Conservation (phyloP, 306 rosid species). For the Corylus americana region DNA sequence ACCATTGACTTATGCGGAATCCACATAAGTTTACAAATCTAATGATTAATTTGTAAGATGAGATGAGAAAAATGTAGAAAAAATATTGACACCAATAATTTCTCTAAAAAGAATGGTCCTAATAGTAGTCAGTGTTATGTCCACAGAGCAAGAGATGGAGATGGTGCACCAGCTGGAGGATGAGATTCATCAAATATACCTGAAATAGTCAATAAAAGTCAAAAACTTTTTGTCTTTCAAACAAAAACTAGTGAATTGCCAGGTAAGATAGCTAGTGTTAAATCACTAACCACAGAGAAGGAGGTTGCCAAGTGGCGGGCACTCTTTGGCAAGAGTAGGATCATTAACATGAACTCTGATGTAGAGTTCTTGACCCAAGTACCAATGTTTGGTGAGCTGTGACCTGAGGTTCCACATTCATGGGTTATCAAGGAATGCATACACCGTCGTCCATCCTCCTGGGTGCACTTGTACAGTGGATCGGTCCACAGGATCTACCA, state of each 20-base stretch:
- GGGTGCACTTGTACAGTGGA: constrained; percentile 71
- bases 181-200: background rate
- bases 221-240: background rate
- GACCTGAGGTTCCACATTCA: constrained; percentile 94
- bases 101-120: background rate
- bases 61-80: too few species aligned
- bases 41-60: too few species aligned
- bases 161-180: background rate
- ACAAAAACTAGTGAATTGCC: background rate
- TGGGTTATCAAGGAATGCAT: constrained; percentile 79
- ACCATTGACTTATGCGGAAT: too few species aligned
- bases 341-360: constrained; percentile 61
- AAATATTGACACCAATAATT: too few species aligned
- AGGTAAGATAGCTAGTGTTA: too few species aligned
- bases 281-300: constrained; percentile 63
- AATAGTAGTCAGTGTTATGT: background rate
- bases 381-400: constrained; percentile 64
- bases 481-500: constrained; percentile 52
- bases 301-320: constrained; percentile 57
- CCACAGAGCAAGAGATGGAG: background rate
- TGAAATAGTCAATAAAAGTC: constrained; percentile 1
- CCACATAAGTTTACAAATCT: too few species aligned
- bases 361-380: constrained; percentile 71
- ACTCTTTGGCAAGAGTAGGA: constrained; percentile 70
- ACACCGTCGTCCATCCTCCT: constrained; percentile 71